A percentile compares a stretch with the other conserved stretches of the same genome.
Evolutionary conservation across 805 yeast genomes (phyloP).

Genomic region (Kregervanrija pseudodelftensis): DNA sequence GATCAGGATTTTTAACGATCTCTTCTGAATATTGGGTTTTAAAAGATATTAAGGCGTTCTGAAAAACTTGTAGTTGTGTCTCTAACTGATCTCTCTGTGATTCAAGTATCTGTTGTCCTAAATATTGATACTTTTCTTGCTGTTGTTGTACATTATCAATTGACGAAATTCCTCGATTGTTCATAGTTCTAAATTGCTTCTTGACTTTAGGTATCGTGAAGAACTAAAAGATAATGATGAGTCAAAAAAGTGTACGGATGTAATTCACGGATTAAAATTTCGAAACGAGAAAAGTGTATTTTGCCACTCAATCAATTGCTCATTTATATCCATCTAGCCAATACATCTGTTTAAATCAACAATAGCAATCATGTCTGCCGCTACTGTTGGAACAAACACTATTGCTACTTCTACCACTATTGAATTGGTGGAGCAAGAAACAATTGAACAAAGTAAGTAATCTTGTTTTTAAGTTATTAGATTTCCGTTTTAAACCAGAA

Average conservation of each 20-base stretch:
- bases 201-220: not conserved
- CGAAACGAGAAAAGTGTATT: too few species aligned
- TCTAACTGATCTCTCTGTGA: slow-evolving; percentile 54
- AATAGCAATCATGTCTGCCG: too few species aligned
- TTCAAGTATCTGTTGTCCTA: slow-evolving; percentile 45
- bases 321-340: too few species aligned
- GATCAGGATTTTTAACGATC: slow-evolving; percentile 53
- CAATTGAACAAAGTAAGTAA: slow-evolving; percentile 4
- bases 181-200: slow-evolving; percentile 9
- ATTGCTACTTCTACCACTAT: too few species aligned
- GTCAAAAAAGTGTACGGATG: not conserved
- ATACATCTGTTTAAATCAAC: too few species aligned
- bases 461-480: not conserved
- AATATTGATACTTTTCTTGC: slow-evolving; percentile 34
- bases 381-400: too few species aligned
- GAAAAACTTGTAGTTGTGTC: slow-evolving; percentile 71
- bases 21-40: slow-evolving; percentile 66
- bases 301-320: too few species aligned
- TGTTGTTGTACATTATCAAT: slow-evolving; percentile 13
- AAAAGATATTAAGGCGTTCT: slow-evolving; percentile 66
- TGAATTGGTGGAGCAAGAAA: too few species aligned
- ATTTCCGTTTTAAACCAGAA: too few species aligned
- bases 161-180: slow-evolving; percentile 24
- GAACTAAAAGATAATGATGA: not conserved
- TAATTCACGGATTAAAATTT: too few species aligned